These are phyloP conservation scores for Piper betle DNA, from an alignment of 164 flowering plant genomes.

Conservation along the genomic window DNA sequence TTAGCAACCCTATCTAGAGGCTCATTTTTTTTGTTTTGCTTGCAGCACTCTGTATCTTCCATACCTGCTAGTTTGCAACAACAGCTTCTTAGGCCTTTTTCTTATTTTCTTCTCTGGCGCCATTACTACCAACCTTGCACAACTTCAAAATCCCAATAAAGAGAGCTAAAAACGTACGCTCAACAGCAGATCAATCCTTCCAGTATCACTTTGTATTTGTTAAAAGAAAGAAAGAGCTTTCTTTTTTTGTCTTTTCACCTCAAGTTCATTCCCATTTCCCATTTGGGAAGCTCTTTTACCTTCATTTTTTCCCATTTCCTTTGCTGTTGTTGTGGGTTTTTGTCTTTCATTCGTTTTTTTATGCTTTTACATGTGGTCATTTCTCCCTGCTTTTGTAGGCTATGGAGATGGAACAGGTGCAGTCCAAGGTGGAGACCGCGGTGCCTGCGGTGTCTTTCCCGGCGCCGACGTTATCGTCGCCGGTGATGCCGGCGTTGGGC, in stretches of 20 bases:
- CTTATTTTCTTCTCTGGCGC: slow-evolving; percentile 6
- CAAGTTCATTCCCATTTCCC: neutral
- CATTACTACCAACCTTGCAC: slow-evolving; percentile 3
- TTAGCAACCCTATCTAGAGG: no score
- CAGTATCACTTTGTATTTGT: neutral
- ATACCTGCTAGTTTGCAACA: no score
- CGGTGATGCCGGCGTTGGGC: slow-evolving; percentile 12
- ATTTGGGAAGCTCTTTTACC: no score
- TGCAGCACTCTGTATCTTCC: no score
- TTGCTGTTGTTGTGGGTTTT: no score
- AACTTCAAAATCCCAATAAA: slow-evolving; percentile 2
- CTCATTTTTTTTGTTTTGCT: no score
- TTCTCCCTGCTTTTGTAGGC: neutral
- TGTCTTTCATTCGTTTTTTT: slow-evolving; percentile 1
- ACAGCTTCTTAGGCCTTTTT: neutral
- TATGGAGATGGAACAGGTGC: slow-evolving; percentile 41
- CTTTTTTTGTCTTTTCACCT: neutral
- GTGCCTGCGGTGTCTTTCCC: slow-evolving; percentile 24
- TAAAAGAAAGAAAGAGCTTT: neutral
- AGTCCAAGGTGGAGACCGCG: slow-evolving; percentile 26
- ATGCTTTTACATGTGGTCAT: neutral
- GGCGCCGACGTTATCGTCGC: slow-evolving; percentile 7
- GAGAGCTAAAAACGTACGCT: neutral
- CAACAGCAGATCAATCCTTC: neutral
- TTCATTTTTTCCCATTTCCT: no score